These are phyloP conservation scores for Yarrowia deformans DNA, from an alignment of 805 yeast species.

Conservation along the genomic window DNA sequence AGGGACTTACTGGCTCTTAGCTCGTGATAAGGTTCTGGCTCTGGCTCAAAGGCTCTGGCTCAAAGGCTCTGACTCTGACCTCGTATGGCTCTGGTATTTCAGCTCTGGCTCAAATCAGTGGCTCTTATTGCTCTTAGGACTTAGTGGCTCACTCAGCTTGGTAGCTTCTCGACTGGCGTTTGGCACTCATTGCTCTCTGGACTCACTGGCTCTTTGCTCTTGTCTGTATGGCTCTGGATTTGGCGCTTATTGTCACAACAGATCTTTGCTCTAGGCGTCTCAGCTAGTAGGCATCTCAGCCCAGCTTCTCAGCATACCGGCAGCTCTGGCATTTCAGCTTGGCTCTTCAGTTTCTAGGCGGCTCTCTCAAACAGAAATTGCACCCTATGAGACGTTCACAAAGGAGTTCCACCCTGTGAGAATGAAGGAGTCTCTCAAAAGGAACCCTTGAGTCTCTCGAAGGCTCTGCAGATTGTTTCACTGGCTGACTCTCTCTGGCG, in stretches of 20 bases:
- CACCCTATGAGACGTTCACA: slow-evolving; percentile 23
- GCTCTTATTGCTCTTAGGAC: neutral
- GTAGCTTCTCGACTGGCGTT: neutral
- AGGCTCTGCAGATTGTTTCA: slow-evolving; percentile 11
- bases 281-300: no score
- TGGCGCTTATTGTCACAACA: slow-evolving; percentile 1
- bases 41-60: no score
- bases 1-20: slow-evolving; percentile 17
- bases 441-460: no score
- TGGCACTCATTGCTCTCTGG: slow-evolving; percentile 19
- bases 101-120: slow-evolving; percentile 9
- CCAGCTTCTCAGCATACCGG: slow-evolving; percentile 11
- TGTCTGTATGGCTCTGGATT: neutral
- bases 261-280: slow-evolving; percentile 22
- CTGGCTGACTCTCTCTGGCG: slow-evolving; percentile 30
- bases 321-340: slow-evolving; percentile 28
- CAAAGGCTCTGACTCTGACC: slow-evolving; percentile 1
- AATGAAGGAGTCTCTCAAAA: no score
- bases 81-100: neutral
- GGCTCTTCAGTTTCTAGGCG: slow-evolving; percentile 32
- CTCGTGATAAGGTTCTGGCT: slow-evolving; percentile 7
- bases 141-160: no score
- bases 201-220: slow-evolving; percentile 16
- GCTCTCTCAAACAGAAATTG: slow-evolving; percentile 13
- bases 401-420: no score